Evolutionary conservation across 148 eudicot genomes (phyloP), one percentile per base, ranked within the genome.

Genomic region (Pouteria glomerata): DNA sequence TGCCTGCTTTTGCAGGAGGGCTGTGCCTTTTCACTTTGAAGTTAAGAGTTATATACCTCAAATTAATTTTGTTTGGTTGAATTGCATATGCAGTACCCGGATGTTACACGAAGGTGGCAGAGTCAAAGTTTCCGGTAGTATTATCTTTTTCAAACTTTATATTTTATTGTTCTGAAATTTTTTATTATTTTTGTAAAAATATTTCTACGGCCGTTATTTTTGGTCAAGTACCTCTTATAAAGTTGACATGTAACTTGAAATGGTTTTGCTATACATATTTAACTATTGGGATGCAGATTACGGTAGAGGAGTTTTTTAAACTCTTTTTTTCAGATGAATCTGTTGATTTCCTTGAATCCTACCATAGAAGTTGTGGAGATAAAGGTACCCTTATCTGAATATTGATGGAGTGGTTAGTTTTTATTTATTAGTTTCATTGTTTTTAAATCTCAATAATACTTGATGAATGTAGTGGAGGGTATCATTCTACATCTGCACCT

Each of bases 111-210:
- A 82, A 84, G 83, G 93, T 88, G 68, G 93, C 90, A 34, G 93
- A 91, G 64, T 81, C 96, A 59, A 87, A 81, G 76, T 94, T 91
- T 75, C 91, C 87, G 91, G 98, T 94, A 89, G 0, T 74, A 50
- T 33, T 53, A 71, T 70, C 21, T 35, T 57, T 51, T 57, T 53
- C n/a, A n/a, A n/a, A n/a, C 21, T 18, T 10, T 39, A 44, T 18
- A 26, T 39, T 57, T 41, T 66, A 14, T 45, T 6, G 29, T 66
- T 45, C n/a, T 4, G 23, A 19, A 50, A 56, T 21, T 39, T 37
- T 66, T 56, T 41, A n/a, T 16, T 21, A 1, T 47, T 31, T 0
- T 58, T 1, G n/a, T 57, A n/a, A n/a, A n/a, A n/a, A n/a, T n/a
- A n/a, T n/a, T n/a, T n/a, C n/a, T n/a, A n/a, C n/a, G n/a, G n/a